Evolutionary conservation across 1,284 basidiomycete genomes (phyloP).

Genomic region (Austropuccinia psidii): DNA sequence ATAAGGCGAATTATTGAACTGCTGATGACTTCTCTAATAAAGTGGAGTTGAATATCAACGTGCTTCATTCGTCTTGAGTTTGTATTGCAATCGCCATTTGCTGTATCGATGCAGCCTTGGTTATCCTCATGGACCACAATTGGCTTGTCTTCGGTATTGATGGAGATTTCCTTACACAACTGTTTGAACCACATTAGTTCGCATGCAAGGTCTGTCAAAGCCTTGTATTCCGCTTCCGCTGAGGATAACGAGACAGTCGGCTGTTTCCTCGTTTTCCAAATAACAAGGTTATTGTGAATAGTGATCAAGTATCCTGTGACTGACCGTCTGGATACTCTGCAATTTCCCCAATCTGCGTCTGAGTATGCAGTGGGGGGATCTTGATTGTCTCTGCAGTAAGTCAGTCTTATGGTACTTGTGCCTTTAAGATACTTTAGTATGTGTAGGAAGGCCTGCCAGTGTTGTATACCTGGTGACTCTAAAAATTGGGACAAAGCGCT

Average conservation of each 20-base stretch:
- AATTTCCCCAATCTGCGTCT: background rate
- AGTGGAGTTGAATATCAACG: too few relatives aligned
- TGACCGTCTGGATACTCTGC: background rate
- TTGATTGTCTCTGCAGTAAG: background rate
- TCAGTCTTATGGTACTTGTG: background rate
- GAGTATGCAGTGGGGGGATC: background rate
- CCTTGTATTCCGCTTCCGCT: background rate
- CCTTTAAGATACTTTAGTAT: background rate
- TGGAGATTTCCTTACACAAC: background rate
- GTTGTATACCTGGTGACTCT: background rate
- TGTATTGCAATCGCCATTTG: background rate
- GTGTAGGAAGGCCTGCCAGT: background rate
- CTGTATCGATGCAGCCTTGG: background rate
- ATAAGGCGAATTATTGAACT: too few relatives aligned
- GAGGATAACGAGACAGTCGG: background rate
- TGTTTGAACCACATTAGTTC: background rate
- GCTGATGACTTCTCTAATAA: too few relatives aligned
- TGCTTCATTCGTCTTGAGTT: background rate
- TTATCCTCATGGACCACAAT: background rate
- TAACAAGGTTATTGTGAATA: background rate
- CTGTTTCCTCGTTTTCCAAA: constrained; percentile 6
- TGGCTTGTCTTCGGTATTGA: background rate
- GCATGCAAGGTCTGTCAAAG: background rate
- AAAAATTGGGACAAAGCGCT: background rate
- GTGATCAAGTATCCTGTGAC: background rate